Base-by-base conservation (phyloP, 2,329 filamentous ascomycete genomes). In the Taxawa tesnikishii region DNA sequence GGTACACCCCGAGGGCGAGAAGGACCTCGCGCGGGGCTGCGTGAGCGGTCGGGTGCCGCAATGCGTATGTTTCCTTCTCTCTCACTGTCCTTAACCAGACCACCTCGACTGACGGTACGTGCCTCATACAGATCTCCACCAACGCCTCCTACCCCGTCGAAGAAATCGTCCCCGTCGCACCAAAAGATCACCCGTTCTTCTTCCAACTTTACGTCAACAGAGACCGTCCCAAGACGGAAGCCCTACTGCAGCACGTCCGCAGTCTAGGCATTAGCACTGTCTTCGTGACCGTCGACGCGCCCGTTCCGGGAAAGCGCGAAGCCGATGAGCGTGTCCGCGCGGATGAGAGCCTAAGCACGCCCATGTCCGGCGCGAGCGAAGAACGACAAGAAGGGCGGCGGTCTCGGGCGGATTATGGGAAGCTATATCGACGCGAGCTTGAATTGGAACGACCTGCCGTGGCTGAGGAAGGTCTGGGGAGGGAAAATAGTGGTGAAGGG, bases 191-290 rank as follows among this genome's bases (percentile, higher is more conserved):
- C 31, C 50, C 51, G 5, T 52, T 66, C 33, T 72, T 74, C 56
- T 74, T 75, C 45, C 73, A 77, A 47, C 58, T 79, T 5, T 79
- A 78, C 43, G 68, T 76, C 31, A 66, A 75, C 49, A 68, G 67
- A 42, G 58, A 73, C 38, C 58, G 70, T 0, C 34, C 47, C 6
- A 67, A 70, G 36, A 68, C 68, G 11, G 64, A 65, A 38, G 53
- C 53, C 2, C 50, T 75, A 1, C 48, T 78, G 2, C 49, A 45
- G 8, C 49, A 62, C 13, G 67, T 70, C 1, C 55, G 59, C 5
- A 48, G 52, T 18, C 47, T 61, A 2, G 67, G 68, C 1, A 59
- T 68, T 9, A 61, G 63, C 34, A 70, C 63, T 4, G 54, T 77
- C 9, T 68, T 75, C 37, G 54, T 77, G 4, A 78, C 73, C 0